A percentile compares a stretch with the other conserved stretches of the same genome.
phyloP scores from a whole-genome alignment of 108 stramenopile species.

The Skeletonema tropicum region DNA sequence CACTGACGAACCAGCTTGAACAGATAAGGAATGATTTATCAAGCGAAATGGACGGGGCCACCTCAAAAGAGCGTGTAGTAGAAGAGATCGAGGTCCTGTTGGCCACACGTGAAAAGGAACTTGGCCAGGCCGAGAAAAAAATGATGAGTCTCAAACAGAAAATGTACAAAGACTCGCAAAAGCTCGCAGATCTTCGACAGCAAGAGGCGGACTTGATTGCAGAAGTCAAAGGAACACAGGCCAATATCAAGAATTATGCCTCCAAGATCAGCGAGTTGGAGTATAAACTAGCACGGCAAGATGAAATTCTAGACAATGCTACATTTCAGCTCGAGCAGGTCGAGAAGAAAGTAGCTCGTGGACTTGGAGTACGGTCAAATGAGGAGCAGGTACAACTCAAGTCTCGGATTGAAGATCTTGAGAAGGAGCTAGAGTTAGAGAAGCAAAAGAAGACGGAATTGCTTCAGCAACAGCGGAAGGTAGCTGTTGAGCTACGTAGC shows the following conservation, averaged over 20 bases:
- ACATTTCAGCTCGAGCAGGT: constrained; percentile 89
- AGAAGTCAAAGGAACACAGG: constrained; percentile 71
- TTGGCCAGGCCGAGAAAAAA: constrained; percentile 50
- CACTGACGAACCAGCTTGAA: constrained; percentile 18
- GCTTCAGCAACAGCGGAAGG: constrained; percentile 56
- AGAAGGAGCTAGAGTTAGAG: constrained; percentile 54
- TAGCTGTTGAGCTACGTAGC: constrained; percentile 65
- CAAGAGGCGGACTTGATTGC: constrained; percentile 70
- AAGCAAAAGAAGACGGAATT: constrained; percentile 59
- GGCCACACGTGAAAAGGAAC: constrained; percentile 53
- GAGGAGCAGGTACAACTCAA: constrained; percentile 75
- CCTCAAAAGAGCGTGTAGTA: constrained; percentile 53
- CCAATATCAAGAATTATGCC: constrained; percentile 59
- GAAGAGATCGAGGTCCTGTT: constrained; percentile 62
- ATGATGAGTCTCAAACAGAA: constrained; percentile 56
- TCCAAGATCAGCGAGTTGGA: constrained; percentile 68
- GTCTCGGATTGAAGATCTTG: constrained; percentile 59
- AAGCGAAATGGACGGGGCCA: constrained; percentile 50
- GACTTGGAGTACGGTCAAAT: constrained; percentile 76
- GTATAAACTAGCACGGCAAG: constrained; percentile 61
- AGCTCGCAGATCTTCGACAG: constrained; percentile 56
- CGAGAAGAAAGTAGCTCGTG: constrained; percentile 85
- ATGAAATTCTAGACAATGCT: constrained; percentile 81
- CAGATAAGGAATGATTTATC: constrained; percentile 47
- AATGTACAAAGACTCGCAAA: constrained; percentile 67